These are phyloP conservation scores for Allantophomopsis lycopodina DNA, from an alignment of 2,329 filamentous ascomycete genomes.

Conservation along the genomic window DNA sequence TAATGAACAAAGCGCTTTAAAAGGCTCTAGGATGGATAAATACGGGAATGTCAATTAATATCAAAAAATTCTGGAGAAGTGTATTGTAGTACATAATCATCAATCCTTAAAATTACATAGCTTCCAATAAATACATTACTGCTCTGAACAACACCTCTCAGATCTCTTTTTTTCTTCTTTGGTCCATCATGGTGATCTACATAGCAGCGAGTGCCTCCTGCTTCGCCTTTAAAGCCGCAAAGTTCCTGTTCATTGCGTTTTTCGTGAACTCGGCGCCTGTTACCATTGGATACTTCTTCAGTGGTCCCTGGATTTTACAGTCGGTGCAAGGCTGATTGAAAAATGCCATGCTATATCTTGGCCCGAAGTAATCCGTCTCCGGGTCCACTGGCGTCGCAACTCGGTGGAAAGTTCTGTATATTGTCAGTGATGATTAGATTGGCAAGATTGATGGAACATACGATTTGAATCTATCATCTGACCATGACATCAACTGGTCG, in stretches of 20 bases:
- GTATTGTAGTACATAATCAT: no score
- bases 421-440: no score
- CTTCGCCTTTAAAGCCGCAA: conserved; percentile 33
- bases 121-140: no score
- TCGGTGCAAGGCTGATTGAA: conserved; percentile 51
- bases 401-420: conserved; percentile 37
- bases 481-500: conserved; percentile 53
- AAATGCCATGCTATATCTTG: conserved; percentile 50
- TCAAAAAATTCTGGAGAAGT: no score
- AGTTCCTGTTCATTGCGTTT: conserved; percentile 41
- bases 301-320: conserved; percentile 42
- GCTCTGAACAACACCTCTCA: no score
- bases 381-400: conserved; percentile 45
- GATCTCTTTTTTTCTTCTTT: no score
- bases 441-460: no score
- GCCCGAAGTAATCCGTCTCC: conserved; percentile 36
- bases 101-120: no score
- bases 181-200: no score
- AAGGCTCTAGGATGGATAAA: no score
- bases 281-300: conserved; percentile 46
- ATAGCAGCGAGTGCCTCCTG: conserved; percentile 15
- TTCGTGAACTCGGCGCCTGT: conserved; percentile 47
- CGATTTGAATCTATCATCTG: conserved; percentile 53
- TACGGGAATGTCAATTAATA: no score
- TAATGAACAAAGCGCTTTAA: no score